Conservation (phyloP, 2,329 filamentous ascomycete genomes). For the Trichophyton mentagrophytes region DNA sequence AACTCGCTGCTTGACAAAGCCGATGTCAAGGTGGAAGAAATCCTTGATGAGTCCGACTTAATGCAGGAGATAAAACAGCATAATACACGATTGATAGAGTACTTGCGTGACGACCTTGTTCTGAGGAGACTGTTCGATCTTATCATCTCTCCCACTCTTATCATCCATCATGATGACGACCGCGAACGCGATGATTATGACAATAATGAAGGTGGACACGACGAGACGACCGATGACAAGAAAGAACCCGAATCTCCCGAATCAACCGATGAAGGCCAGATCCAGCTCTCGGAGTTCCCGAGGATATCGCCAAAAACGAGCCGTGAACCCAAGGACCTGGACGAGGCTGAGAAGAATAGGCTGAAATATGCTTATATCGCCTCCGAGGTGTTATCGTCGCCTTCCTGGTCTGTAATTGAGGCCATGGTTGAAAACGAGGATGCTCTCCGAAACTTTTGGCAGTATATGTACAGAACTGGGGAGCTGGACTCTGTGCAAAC, state of each 20-base stretch:
- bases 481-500: slow-evolving; percentile 87
- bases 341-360: slow-evolving; percentile 78
- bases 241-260: slow-evolving; percentile 24
- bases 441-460: slow-evolving; percentile 76
- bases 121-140: slow-evolving; percentile 79
- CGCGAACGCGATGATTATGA: slow-evolving; percentile 33
- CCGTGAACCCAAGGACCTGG: slow-evolving; percentile 36
- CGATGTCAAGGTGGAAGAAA: slow-evolving; percentile 86
- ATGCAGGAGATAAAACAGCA: slow-evolving; percentile 97
- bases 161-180: slow-evolving; percentile 33
- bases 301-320: slow-evolving; percentile 21
- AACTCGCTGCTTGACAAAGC: slow-evolving; percentile 93
- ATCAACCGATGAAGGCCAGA: slow-evolving; percentile 27
- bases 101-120: slow-evolving; percentile 73
- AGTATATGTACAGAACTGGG: slow-evolving; percentile 69
- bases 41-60: slow-evolving; percentile 89
- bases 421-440: slow-evolving; percentile 74
- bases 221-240: slow-evolving; percentile 18
- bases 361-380: slow-evolving; percentile 89
- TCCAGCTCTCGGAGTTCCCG: slow-evolving; percentile 34
- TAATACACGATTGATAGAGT: slow-evolving; percentile 95
- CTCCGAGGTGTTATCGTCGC: slow-evolving; percentile 84
- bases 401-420: slow-evolving; percentile 94
- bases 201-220: slow-evolving; percentile 20
- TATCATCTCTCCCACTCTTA: slow-evolving; percentile 61